phyloP scores from a whole-genome alignment of 2,329 filamentous ascomycete species.

The Neonectria punicea region DNA sequence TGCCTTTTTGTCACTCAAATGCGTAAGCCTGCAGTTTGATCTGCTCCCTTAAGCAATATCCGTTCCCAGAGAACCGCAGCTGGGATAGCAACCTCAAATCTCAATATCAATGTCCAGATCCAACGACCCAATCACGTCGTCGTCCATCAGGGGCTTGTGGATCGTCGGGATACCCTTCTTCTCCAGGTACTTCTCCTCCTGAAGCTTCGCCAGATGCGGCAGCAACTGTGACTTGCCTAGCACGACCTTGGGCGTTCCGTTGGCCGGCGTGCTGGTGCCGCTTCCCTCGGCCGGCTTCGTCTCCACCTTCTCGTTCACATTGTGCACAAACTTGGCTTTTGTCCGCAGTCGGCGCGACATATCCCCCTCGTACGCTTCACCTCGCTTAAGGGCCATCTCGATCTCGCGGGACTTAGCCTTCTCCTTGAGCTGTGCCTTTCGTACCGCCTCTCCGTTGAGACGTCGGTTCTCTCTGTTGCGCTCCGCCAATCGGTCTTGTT shows the following conservation, averaged over 20 bases:
- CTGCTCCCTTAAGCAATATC: neutral
- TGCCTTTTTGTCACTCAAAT: conserved; percentile 20
- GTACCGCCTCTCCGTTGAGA: conserved; percentile 88
- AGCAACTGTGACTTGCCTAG: conserved; percentile 56
- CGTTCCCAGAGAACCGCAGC: neutral
- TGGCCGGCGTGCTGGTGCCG: conserved; percentile 62
- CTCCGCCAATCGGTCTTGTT: conserved; percentile 85
- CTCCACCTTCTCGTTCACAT: conserved; percentile 63
- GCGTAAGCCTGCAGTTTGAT: conserved; percentile 8
- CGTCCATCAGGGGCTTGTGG: conserved; percentile 84
- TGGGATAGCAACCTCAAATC: conserved; percentile 60
- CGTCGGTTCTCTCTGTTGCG: conserved; percentile 88
- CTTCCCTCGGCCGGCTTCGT: conserved; percentile 61
- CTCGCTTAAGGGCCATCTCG: conserved; percentile 70
- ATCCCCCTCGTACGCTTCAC: conserved; percentile 70
- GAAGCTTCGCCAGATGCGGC: conserved; percentile 64
- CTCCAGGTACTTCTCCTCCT: conserved; percentile 63
- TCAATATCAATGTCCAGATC: conserved; percentile 95
- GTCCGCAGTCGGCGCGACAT: conserved; percentile 72
- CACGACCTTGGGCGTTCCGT: conserved; percentile 61
- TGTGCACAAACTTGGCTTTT: conserved; percentile 74
- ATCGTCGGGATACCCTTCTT: conserved; percentile 74
- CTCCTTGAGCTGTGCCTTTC: conserved; percentile 88
- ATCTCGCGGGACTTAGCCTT: conserved; percentile 69
- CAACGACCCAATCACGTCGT: conserved; percentile 89